Base-by-base conservation (phyloP, 345 rosid genomes). In the Murraya paniculata region DNA sequence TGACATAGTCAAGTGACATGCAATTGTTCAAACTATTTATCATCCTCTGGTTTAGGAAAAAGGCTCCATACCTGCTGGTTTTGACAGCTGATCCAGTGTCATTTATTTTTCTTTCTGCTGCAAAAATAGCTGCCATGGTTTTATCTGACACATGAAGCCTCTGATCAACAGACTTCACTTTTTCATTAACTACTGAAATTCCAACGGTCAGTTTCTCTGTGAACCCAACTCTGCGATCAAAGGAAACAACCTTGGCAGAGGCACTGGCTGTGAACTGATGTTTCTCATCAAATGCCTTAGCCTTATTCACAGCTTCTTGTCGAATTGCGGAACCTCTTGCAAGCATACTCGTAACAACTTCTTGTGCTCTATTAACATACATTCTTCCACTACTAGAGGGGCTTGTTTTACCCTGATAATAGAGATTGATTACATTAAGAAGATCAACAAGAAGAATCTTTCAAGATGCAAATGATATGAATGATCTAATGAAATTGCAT, bases 91-190 rank as follows among this genome's bases (percentile, higher is more conserved):
- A 87, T 67, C 99, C 97, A 1, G 98, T 96, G 83, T 94, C 85
- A 69, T 91, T 96, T 85, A 96, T 85, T 84, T 92, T 96, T 84
- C 90, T 92, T 79, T 96, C 98, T 0, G 99, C 97, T 50, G 99
- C 98, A 86, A 92, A 94, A 81, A 94, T 79, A 33, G 99, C 98
- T 45, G 98, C 97, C 99, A 96, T 94, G 22, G 98, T 96, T 88
- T 91, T 94, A 86, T 96, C 97, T 0, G 99, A 92, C 8, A 96
- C 97, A 16, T 91, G 95, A 87, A 96, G 92, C 85, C 88, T 90
- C 77, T 94, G 98, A 84, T 96, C 99, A 83, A 96, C 97, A 78
- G 92, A 91, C 83, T 89, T 96, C 75, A 94, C 97, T 89, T 90
- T 96, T 87, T 96, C 93, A 69, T 96, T 96, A 76, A 96, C 98